phyloP scores from a whole-genome alignment of 1,139 yeast species.

The Pichia sp. region DNA sequence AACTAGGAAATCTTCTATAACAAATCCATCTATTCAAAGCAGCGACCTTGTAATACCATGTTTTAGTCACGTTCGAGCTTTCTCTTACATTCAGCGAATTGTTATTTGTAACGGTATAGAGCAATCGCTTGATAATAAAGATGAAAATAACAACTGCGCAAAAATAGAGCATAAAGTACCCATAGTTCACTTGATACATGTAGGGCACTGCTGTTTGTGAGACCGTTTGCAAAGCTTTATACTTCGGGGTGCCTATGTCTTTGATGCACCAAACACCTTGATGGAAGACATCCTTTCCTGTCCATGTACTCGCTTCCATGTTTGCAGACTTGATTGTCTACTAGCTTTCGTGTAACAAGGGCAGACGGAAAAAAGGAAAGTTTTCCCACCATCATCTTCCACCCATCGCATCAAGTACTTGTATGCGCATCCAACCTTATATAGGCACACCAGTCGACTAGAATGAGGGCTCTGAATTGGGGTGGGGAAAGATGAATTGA shows the following conservation, averaged over 20 bases:
- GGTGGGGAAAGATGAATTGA: no score
- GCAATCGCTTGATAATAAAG: slow-evolving; percentile 34
- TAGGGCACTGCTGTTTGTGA: slow-evolving; percentile 39
- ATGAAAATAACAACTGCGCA: slow-evolving; percentile 33
- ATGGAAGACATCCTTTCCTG: slow-evolving; percentile 7
- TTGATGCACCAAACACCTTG: slow-evolving; percentile 43
- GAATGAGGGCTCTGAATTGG: no score
- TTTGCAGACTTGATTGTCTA: no score
- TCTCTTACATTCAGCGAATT: slow-evolving; percentile 20
- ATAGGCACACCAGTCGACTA: no score
- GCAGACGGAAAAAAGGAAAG: no score
- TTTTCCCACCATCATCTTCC: no score
- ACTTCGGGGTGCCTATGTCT: slow-evolving; percentile 31
- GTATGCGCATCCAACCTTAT: no score
- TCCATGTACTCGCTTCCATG: neutral
- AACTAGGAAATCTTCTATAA: slow-evolving; percentile 40
- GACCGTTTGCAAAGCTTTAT: slow-evolving; percentile 20
- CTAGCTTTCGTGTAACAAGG: no score
- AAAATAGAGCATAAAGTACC: slow-evolving; percentile 40
- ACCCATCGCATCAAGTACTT: no score
- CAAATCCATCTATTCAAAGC: slow-evolving; percentile 42
- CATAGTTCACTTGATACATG: slow-evolving; percentile 36
- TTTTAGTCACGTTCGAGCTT: slow-evolving; percentile 11
- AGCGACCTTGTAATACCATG: slow-evolving; percentile 17
- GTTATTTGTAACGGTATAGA: slow-evolving; percentile 32